These are phyloP conservation scores for Beauveria sp. DNA, from an alignment of 2,329 filamentous ascomycete species.

Conservation along the genomic window DNA sequence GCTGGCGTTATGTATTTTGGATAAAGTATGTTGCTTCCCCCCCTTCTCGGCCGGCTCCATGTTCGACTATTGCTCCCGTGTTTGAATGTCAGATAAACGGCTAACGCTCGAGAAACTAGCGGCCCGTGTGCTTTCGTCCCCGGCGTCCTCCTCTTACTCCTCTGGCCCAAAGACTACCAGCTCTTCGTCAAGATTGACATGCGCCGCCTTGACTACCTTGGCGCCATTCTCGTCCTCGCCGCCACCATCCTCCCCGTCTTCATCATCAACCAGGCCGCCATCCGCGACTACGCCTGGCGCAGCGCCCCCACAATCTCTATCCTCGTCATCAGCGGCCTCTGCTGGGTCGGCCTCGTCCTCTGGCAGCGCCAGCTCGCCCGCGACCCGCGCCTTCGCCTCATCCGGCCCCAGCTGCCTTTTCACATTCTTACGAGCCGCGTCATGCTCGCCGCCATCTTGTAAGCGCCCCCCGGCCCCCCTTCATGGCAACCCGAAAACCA, in stretches of 20 bases:
- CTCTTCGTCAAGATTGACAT: slow-evolving; percentile 7
- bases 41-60: slow-evolving; percentile 3
- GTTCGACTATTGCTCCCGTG: neutral
- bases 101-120: neutral
- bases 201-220: slow-evolving; percentile 9
- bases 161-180: slow-evolving; percentile 13
- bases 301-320: slow-evolving; percentile 15
- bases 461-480: neutral
- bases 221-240: slow-evolving; percentile 14
- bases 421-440: slow-evolving; percentile 15
- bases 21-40: slow-evolving; percentile 15
- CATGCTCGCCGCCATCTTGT: slow-evolving; percentile 15
- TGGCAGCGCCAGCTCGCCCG: slow-evolving; percentile 15
- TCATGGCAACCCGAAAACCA: neutral
- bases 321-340: slow-evolving; percentile 14
- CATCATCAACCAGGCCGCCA: slow-evolving; percentile 17
- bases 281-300: slow-evolving; percentile 17
- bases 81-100: neutral
- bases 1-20: slow-evolving; percentile 17
- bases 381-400: slow-evolving; percentile 11
- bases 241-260: slow-evolving; percentile 19
- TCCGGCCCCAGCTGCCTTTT: slow-evolving; percentile 16
- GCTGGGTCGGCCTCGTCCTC: slow-evolving; percentile 15
- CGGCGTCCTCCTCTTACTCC: neutral
- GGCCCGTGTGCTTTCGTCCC: slow-evolving; percentile 11